phyloP scores from a whole-genome alignment of 768 basidiomycete species.

The Suillus discolor region DNA sequence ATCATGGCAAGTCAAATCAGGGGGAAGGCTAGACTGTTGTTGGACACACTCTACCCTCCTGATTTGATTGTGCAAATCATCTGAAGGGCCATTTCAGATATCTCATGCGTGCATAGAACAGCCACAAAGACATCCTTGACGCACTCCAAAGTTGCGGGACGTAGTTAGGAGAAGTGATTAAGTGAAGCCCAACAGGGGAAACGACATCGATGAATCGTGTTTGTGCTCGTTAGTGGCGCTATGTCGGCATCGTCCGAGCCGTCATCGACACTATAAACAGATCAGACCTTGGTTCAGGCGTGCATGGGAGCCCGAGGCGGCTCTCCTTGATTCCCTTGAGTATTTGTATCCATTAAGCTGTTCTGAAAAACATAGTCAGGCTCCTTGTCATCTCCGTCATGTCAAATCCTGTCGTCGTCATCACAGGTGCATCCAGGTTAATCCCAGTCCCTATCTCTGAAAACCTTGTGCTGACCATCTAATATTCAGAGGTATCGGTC shows the following conservation, averaged over 20 bases:
- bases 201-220: background rate
- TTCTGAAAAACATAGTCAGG: background rate
- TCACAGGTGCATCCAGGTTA: constrained; percentile 88
- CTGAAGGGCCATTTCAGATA: background rate
- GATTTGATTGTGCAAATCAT: background rate
- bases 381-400: constrained; percentile 15
- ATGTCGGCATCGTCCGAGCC: background rate
- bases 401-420: constrained; percentile 61
- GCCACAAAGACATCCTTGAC: background rate
- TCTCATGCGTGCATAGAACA: background rate
- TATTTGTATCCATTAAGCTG: too few relatives aligned
- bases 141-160: background rate
- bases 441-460: constrained; percentile 2
- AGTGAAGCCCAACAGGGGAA: background rate
- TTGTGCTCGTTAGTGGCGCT: background rate
- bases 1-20: background rate
- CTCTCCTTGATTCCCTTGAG: background rate
- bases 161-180: too few relatives aligned
- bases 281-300: background rate
- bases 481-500: constrained; percentile 65
- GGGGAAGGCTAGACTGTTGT: background rate
- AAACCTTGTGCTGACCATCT: constrained; percentile 11
- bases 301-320: constrained; percentile 1
- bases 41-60: too few relatives aligned
- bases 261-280: background rate